Base-by-base conservation (phyloP, 2,329 filamentous ascomycete species). In the Phaeosphaeriaceae sp. region DNA sequence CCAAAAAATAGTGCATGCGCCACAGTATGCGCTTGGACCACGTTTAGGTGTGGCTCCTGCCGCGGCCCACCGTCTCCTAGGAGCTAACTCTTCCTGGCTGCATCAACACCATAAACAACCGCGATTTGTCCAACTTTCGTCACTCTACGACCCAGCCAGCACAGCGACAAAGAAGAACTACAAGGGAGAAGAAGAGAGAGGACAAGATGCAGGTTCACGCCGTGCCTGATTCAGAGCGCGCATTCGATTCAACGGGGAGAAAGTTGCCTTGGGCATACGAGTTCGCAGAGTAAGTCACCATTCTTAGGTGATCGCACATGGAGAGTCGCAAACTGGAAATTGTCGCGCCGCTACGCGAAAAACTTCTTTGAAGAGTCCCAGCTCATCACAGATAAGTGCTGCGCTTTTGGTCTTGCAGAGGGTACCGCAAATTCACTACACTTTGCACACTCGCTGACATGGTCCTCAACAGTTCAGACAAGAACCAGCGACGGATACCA, bases 211-310 rank as follows among this genome's bases (percentile, higher is more conserved):
- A 89, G 75, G 86, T 89, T 51, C 87, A 89, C 74, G 85, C 85
- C 31, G 87, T 89, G 11, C 86, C 87, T 33, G 85, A 85, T 53
- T 82, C 85, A 65, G 87, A 89, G 75, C 84, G 86, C 68, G 86
- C 85, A 31, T 80, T 82, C 68, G 86, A 88, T 69, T 82, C 84
- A 53, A 83, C 83, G 49, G 86, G 87, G 50, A 84, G 85, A 66
- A 79, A 81, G 53, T 71, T 89, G 50, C 87, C 87, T n/a, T 89
- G 86, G 86, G 86, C 81, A 17, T 86, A 86, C 72, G 83, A 88
- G 62, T 86, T 83, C 69, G 84, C 85, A 74, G 85, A 87, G 85
- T 87, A 75, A 79, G 84, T 80, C 51, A 27, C 33, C 11, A 42
- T 19, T 19, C 40, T 19, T 19, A 4, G 15, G 27, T 36, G 47